Evolutionary conservation across 768 basidiomycete species (phyloP), one percentile per base, ranked within the genome.

Genomic region (Mrakia frigida): DNA sequence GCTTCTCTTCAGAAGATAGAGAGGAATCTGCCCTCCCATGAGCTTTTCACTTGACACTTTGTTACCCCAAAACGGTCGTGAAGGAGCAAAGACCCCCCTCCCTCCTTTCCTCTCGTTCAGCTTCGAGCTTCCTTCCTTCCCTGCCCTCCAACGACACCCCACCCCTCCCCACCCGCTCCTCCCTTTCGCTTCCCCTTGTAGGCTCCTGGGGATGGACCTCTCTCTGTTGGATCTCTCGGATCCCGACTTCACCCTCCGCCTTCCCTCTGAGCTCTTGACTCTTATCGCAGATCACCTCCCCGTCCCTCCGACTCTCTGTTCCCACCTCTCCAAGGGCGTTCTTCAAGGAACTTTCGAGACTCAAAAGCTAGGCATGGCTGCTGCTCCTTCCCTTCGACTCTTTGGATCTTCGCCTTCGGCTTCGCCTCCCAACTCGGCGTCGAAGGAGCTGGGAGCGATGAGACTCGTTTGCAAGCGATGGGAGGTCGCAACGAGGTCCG

Each of bases 331-430:
- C 37, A 14, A 6, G 21, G 65, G 65, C 7, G 65, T 68, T 39
- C 37, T 68, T n/a, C 65, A 68, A 41, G 37, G 37, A 25, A 68
- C 65, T 5, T 68, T 68, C 37, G 65, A 68, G 65, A 68, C 37
- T 37, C 37, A 68, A 11, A 68, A 68, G 37, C 37, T 41, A 1
- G 63, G 63, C 14, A 37, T 5, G 31, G 33, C 31, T 3, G 63
- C 28, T 9, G 33, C 63, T 21, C 37, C 63, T 33, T 37, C n/a
- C n/a, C 60, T 61, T 61, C n/a, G 63, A 11, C 3, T 61, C 60
- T 23, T 2, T n/a, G 33, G 31, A 21, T 18, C 16, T 28, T 28
- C 25, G 18, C 43, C 43, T 46, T 18, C 43, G 18, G 43, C 43
- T 2, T 56, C 56, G 1, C n/a, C 11, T 7, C 56, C 56, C 11